Percentiles rank a stretch among this genome's conserved stretches.
phyloP scores from a whole-genome alignment of 2,329 filamentous ascomycete species.

The Ophiobolus disseminans region DNA sequence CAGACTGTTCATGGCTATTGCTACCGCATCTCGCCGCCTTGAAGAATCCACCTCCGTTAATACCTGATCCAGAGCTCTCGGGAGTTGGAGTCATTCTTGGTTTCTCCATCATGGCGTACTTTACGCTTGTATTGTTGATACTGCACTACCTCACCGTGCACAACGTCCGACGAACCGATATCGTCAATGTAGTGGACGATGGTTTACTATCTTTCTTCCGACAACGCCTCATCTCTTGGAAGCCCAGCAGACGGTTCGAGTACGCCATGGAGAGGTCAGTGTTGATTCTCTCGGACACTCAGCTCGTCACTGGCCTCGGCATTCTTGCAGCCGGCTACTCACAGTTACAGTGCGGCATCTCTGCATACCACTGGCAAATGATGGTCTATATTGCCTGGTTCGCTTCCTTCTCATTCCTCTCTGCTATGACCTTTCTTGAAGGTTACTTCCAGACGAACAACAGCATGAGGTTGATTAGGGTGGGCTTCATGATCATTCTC shows the following conservation, averaged over 20 bases:
- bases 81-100: slow-evolving; percentile 36
- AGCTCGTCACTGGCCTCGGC: slow-evolving; percentile 34
- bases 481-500: slow-evolving; percentile 30
- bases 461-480: slow-evolving; percentile 24
- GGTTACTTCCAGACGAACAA: slow-evolving; percentile 28
- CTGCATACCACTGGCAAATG: slow-evolving; percentile 38
- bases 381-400: slow-evolving; percentile 37
- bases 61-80: slow-evolving; percentile 30
- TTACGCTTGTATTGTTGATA: slow-evolving; percentile 28
- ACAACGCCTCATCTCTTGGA: slow-evolving; percentile 22
- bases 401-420: slow-evolving; percentile 27
- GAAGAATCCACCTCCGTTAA: slow-evolving; percentile 16
- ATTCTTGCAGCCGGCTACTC: slow-evolving; percentile 30
- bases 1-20: slow-evolving; percentile 27
- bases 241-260: slow-evolving; percentile 29
- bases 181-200: slow-evolving; percentile 24
- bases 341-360: slow-evolving; percentile 31
- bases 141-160: slow-evolving; percentile 21
- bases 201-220: slow-evolving; percentile 21
- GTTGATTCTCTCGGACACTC: slow-evolving; percentile 35
- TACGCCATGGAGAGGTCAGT: slow-evolving; percentile 38
- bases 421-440: slow-evolving; percentile 28
- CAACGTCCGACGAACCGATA: slow-evolving; percentile 12
- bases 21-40: slow-evolving; percentile 18
- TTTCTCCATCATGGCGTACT: slow-evolving; percentile 34